Percentiles rank a stretch among this genome's conserved stretches.
phyloP scores from a whole-genome alignment of 495 filamentous ascomycete species.

The Talaromyces thailandensis region DNA sequence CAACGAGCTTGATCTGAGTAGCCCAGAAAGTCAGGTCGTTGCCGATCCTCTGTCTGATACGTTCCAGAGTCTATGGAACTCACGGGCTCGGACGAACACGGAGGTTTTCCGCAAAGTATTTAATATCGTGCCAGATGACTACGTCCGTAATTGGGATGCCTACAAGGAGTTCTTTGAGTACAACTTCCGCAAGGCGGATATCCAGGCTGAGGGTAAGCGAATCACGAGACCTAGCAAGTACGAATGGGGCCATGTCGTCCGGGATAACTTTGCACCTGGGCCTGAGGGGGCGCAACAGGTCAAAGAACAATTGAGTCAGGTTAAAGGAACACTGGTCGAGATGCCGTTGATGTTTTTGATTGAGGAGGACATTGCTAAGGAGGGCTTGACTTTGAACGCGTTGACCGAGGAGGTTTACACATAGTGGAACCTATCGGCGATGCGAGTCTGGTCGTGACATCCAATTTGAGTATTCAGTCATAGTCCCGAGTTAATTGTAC shows the following conservation, averaged over 20 bases:
- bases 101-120: slow-evolving; percentile 80
- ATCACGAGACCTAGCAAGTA: slow-evolving; percentile 37
- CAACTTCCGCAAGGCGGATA: slow-evolving; percentile 54
- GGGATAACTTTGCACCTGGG: slow-evolving; percentile 62
- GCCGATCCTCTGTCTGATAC: slow-evolving; percentile 61
- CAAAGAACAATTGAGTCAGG: slow-evolving; percentile 67
- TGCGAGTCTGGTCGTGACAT: not conserved
- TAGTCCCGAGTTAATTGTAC: not conserved
- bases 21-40: slow-evolving; percentile 62
- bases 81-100: slow-evolving; percentile 68
- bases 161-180: slow-evolving; percentile 78
- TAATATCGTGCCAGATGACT: slow-evolving; percentile 79
- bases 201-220: slow-evolving; percentile 29
- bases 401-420: slow-evolving; percentile 83
- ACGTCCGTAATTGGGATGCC: slow-evolving; percentile 69
- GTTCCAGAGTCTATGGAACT: slow-evolving; percentile 64
- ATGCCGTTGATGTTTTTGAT: slow-evolving; percentile 89
- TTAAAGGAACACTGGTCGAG: slow-evolving; percentile 78
- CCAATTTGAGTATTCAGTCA: not conserved
- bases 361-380: slow-evolving; percentile 80
- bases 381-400: slow-evolving; percentile 69
- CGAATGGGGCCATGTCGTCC: slow-evolving; percentile 80
- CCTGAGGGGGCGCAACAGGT: slow-evolving; percentile 57
- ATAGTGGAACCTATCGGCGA: slow-evolving; percentile 20
- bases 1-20: slow-evolving; percentile 78